Evolutionary conservation across 2,329 filamentous ascomycete genomes (phyloP).

Genomic region (Fusarium guadeloupense): DNA sequence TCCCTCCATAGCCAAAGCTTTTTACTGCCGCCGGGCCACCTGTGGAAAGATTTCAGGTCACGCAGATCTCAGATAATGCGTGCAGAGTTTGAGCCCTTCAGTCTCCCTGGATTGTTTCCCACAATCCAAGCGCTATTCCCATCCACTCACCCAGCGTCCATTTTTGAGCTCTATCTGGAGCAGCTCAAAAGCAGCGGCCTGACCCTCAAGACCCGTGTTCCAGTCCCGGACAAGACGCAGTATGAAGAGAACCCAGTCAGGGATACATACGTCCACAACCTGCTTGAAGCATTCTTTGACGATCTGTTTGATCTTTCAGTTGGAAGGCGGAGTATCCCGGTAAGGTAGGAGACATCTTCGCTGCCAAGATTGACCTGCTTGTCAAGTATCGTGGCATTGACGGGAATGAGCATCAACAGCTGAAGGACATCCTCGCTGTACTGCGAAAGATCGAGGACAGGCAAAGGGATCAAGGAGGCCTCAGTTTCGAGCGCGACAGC

Average conservation of each 20-base stretch:
- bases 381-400: neutral
- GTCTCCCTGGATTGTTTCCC: too few relatives aligned
- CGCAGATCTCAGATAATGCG: neutral
- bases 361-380: constrained; percentile 5
- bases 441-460: neutral
- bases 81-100: too few relatives aligned
- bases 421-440: neutral
- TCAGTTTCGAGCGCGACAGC: neutral
- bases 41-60: neutral
- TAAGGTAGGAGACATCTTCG: neutral
- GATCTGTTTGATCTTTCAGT: neutral
- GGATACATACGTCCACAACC: accelerated
- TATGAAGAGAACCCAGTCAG: neutral
- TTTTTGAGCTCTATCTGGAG: constrained; percentile 1
- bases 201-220: neutral
- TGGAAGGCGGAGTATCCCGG: neutral
- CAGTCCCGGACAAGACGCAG: too few relatives aligned
- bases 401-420: neutral
- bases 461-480: neutral
- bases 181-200: neutral
- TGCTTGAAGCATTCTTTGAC: neutral
- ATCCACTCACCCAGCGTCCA: neutral
- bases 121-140: neutral
- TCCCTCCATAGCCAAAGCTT: neutral
- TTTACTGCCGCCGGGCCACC: neutral